phyloP scores from a whole-genome alignment of 2,329 filamentous ascomycete species.

The Aspergillus jensenii region DNA sequence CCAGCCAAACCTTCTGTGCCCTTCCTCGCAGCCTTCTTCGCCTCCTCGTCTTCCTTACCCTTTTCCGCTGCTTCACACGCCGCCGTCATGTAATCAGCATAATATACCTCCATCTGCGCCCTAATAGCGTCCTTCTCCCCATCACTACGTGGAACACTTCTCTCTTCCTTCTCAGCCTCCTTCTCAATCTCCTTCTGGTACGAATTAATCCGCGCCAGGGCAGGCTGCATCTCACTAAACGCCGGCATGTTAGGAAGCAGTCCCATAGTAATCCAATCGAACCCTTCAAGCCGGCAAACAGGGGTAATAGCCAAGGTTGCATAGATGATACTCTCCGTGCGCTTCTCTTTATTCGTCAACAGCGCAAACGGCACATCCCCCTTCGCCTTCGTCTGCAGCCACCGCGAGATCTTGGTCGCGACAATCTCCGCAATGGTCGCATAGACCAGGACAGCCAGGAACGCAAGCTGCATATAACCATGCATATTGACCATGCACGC shows the following conservation, averaged over 20 bases:
- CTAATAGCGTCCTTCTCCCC: background rate
- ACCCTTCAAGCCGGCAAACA: conserved; percentile 17
- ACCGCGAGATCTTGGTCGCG: conserved; percentile 27
- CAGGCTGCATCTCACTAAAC: conserved; percentile 23
- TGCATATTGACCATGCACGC: conserved; percentile 38
- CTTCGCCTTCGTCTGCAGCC: conserved; percentile 21
- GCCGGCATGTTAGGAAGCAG: conserved; percentile 21
- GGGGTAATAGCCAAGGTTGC: conserved; percentile 20
- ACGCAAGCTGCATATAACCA: conserved; percentile 30
- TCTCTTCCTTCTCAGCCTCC: background rate
- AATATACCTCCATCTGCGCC: background rate
- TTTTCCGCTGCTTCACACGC: background rate
- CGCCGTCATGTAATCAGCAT: background rate
- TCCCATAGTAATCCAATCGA: conserved; percentile 25
- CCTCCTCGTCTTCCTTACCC: background rate
- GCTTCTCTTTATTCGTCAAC: conserved; percentile 7
- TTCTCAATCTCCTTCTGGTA: conserved; percentile 14
- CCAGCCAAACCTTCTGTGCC: background rate
- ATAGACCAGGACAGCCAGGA: conserved; percentile 28
- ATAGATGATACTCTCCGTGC: conserved; percentile 11
- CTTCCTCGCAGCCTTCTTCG: background rate
- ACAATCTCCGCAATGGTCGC: conserved; percentile 30
- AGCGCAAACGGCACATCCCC: conserved; percentile 6
- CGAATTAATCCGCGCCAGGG: conserved; percentile 17
- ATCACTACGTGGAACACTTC: background rate